Evolutionary conservation across 1,139 yeast species (phyloP).

Genomic region (Candida frijolesensis): DNA sequence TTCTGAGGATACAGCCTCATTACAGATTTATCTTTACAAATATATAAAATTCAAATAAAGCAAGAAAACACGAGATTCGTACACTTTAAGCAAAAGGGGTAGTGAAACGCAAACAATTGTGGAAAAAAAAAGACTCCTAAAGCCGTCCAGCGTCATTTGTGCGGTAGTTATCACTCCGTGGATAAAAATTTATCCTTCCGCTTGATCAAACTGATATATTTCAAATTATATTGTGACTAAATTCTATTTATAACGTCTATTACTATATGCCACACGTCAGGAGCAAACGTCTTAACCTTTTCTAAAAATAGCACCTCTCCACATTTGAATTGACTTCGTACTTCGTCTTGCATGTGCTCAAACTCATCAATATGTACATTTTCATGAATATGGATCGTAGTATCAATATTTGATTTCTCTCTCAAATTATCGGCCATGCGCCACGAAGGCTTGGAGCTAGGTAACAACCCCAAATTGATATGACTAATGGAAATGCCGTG

Average conservation of each 20-base stretch:
- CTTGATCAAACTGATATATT: background rate
- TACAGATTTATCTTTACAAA: too few species aligned
- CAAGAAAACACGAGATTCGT: conserved; percentile 3
- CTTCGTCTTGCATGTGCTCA: conserved; percentile 28
- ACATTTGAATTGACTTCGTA: conserved; percentile 14
- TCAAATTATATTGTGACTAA: background rate
- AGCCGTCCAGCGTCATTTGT: background rate
- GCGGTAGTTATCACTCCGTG: background rate
- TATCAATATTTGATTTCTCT: conserved; percentile 16
- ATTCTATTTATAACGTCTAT: conserved; percentile 39
- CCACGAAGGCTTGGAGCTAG: conserved; percentile 70
- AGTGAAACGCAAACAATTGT: background rate
- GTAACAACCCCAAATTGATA: conserved; percentile 76
- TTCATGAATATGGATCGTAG: conserved; percentile 71
- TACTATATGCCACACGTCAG: conserved; percentile 81
- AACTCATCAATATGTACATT: conserved; percentile 58
- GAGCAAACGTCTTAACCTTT: conserved; percentile 82
- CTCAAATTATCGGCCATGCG: conserved; percentile 36
- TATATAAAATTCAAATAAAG: too few species aligned
- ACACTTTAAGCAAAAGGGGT: background rate
- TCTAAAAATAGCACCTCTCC: conserved; percentile 40
- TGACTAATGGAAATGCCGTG: conserved; percentile 47
- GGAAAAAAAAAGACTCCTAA: background rate
- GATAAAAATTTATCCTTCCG: background rate
- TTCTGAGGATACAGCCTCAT: background rate